Evolutionary conservation across 2,329 filamentous ascomycete species (phyloP).

Genomic region (Fusarium subtropicale): DNA sequence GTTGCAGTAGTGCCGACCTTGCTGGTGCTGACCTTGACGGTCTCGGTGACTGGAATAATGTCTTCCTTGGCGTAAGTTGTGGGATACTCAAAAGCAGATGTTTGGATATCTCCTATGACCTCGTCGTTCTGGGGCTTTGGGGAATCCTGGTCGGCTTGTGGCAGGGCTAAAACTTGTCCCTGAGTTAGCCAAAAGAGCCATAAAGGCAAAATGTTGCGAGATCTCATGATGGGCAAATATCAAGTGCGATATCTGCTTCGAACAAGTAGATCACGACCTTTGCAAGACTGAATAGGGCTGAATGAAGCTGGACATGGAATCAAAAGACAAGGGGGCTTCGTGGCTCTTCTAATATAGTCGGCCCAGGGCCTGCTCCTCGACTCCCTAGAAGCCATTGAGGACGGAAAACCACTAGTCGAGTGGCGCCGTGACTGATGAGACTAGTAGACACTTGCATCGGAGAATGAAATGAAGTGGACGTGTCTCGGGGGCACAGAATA

Average conservation of each 20-base stretch:
- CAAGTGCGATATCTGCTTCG: conserved; percentile 8
- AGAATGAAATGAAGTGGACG: conserved; percentile 43
- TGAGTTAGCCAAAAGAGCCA: conserved; percentile 47
- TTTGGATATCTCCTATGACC: conserved; percentile 38
- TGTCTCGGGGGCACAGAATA: conserved; percentile 38
- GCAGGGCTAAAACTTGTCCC: conserved; percentile 41
- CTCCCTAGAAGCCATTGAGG: conserved; percentile 33
- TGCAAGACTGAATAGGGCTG: conserved; percentile 23
- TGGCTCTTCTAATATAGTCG: conserved; percentile 42
- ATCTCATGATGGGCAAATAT: conserved; percentile 40
- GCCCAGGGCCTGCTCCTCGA: conserved; percentile 23
- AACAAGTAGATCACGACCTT: conserved; percentile 24
- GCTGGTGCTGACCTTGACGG: conserved; percentile 45
- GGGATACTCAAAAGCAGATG: conserved; percentile 39
- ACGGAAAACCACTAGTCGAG: conserved; percentile 42
- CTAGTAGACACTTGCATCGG: conserved; percentile 35
- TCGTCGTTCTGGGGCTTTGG: conserved; percentile 24
- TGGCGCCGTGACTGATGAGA: conserved; percentile 35
- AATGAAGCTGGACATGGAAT: conserved; percentile 6
- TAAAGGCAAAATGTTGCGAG: conserved; percentile 37
- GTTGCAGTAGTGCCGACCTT: conserved; percentile 44
- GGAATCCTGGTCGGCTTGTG: conserved; percentile 16
- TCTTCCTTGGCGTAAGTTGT: conserved; percentile 45
- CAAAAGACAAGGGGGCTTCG: conserved; percentile 30
- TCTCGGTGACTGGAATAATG: conserved; percentile 46